Conservation (phyloP, 2,329 filamentous ascomycete species). For the Penicillium frequentans region DNA sequence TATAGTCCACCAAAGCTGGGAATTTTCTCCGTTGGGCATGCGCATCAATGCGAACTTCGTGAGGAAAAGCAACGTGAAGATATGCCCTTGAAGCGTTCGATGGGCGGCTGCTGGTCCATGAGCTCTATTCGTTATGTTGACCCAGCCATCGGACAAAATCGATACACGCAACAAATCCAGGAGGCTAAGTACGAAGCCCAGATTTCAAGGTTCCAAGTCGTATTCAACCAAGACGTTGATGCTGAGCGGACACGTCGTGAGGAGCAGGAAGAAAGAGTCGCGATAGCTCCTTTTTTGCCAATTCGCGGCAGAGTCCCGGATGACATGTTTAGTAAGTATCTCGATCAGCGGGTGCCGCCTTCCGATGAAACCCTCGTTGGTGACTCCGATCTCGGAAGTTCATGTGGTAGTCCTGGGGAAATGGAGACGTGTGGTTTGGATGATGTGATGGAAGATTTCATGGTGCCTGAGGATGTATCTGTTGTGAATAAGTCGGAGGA, state of each 20-base stretch:
- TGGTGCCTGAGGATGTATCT: background rate
- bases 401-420: background rate
- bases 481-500: background rate
- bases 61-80: background rate
- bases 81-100: background rate
- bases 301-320: background rate
- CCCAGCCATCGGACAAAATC: constrained; percentile 1
- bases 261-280: background rate
- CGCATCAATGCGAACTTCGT: background rate
- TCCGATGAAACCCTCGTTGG: background rate
- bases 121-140: background rate
- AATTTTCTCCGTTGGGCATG: background rate
- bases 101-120: constrained; percentile 8
- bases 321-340: background rate
- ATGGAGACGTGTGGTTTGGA: background rate
- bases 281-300: background rate
- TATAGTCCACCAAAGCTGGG: background rate
- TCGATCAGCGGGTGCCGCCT: background rate
- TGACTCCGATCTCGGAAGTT: background rate
- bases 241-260: background rate
- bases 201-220: background rate
- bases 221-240: background rate
- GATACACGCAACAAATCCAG: constrained; percentile 5
- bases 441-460: background rate
- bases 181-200: constrained; percentile 4